phyloP scores from a whole-genome alignment of 768 basidiomycete species.

The Rhizopogon vulgaris region DNA sequence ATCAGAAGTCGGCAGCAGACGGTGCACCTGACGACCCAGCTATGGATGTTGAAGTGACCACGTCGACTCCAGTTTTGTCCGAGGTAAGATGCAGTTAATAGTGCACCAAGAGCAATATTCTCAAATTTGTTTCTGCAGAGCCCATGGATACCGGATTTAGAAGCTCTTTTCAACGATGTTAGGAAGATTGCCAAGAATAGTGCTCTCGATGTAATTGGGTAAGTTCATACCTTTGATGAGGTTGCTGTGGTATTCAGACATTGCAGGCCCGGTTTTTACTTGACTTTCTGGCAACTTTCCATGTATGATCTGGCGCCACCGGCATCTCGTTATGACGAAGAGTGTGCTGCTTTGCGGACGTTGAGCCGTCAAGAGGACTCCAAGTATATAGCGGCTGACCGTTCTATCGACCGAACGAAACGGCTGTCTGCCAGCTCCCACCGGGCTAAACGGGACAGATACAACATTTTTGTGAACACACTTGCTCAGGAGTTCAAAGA shows the following conservation, averaged over 20 bases:
- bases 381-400: slow-evolving; percentile 59
- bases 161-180: slow-evolving; percentile 69
- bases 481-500: slow-evolving; percentile 70
- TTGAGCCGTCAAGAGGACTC: slow-evolving; percentile 66
- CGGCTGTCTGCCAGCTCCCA: slow-evolving; percentile 52
- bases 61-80: slow-evolving; percentile 20
- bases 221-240: slow-evolving; percentile 20
- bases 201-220: slow-evolving; percentile 68
- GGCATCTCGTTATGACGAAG: slow-evolving; percentile 70
- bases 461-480: slow-evolving; percentile 50
- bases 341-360: slow-evolving; percentile 52
- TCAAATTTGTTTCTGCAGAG: slow-evolving; percentile 32
- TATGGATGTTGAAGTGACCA: slow-evolving; percentile 48
- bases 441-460: slow-evolving; percentile 59
- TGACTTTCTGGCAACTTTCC: slow-evolving; percentile 96
- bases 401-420: slow-evolving; percentile 59
- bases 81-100: slow-evolving; percentile 30
- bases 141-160: slow-evolving; percentile 77
- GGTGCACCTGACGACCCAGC: slow-evolving; percentile 36
- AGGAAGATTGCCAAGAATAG: slow-evolving; percentile 63
- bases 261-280: slow-evolving; percentile 80
- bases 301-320: slow-evolving; percentile 86
- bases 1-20: slow-evolving; percentile 20
- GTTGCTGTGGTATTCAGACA: slow-evolving; percentile 5
- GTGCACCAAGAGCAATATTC: neutral